Evolutionary conservation across 106 monocot species (phyloP).

Genomic region (Phalaenopsis equestris): DNA sequence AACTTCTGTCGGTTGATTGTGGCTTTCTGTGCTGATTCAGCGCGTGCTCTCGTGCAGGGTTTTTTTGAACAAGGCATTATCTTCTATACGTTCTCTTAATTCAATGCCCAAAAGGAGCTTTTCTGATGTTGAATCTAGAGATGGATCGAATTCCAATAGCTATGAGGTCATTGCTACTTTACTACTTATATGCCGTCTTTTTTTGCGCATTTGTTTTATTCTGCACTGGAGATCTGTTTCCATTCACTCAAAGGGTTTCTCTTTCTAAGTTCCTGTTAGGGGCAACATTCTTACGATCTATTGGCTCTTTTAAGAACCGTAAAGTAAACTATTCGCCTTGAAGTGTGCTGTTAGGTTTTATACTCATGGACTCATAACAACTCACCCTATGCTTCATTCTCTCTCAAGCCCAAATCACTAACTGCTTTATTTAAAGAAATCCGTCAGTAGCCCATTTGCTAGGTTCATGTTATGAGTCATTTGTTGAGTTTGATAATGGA

Average conservation of each 20-base stretch:
- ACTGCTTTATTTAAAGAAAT: too few relatives aligned
- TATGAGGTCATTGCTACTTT: not conserved
- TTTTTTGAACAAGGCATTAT: not conserved
- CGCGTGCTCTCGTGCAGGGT: not conserved
- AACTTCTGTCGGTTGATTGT: not conserved
- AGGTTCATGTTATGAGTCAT: too few relatives aligned
- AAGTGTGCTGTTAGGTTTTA: too few relatives aligned
- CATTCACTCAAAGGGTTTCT: not conserved
- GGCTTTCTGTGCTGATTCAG: not conserved
- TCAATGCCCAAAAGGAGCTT: slow-evolving; percentile 5
- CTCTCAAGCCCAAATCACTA: too few relatives aligned
- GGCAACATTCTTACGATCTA: not conserved
- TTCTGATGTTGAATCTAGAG: slow-evolving; percentile 4
- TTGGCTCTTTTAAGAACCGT: not conserved
- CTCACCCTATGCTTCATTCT: too few relatives aligned
- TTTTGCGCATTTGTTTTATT: not conserved
- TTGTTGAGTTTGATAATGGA: too few relatives aligned
- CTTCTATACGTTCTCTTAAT: not conserved
- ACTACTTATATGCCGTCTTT: too few relatives aligned
- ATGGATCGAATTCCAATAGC: slow-evolving; percentile 6
- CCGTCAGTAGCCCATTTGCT: too few relatives aligned
- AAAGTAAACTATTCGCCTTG: not conserved
- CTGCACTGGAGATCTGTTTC: not conserved
- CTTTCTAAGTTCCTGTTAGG: not conserved
- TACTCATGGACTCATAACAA: too few relatives aligned